Evolutionary conservation across 2,329 filamentous ascomycete species (phyloP).

Genomic region (Incumbomyces lentus): DNA sequence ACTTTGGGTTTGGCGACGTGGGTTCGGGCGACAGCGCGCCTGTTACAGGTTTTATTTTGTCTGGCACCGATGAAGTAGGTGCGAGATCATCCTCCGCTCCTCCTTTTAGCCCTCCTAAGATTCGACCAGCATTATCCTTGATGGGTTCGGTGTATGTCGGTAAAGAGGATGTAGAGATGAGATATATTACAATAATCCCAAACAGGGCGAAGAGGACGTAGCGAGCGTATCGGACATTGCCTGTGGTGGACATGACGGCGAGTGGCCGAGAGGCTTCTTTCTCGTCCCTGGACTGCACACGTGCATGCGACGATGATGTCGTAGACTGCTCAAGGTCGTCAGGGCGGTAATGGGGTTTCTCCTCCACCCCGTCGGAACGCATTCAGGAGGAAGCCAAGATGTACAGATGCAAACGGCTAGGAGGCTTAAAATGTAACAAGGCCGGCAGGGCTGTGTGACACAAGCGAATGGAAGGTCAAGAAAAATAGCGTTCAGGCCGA

Average conservation of each 20-base stretch:
- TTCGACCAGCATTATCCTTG: constrained; percentile 16
- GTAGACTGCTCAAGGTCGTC: neutral
- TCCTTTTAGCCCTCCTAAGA: constrained; percentile 10
- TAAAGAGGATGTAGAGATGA: constrained; percentile 57
- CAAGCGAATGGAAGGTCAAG: neutral
- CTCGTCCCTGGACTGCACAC: neutral
- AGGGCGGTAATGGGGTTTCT: neutral
- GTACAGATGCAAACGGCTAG: neutral
- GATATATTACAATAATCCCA: constrained; percentile 65
- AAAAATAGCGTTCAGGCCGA: too few species aligned
- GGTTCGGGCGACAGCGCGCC: neutral
- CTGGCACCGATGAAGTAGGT: neutral
- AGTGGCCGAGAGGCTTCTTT: neutral
- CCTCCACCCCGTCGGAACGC: neutral
- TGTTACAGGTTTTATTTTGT: neutral
- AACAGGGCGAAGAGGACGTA: constrained; percentile 73
- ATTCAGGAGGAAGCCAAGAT: neutral
- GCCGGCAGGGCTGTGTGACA: neutral
- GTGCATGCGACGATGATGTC: constrained; percentile 2
- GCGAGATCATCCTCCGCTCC: neutral
- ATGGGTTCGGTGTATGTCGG: constrained; percentile 22
- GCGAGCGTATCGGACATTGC: constrained; percentile 37
- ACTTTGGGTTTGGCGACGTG: constrained; percentile 6
- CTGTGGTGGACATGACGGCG: constrained; percentile 26
- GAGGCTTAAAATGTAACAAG: neutral